Percentiles rank a stretch among this genome's conserved stretches.
Evolutionary conservation across 495 filamentous ascomycete genomes (phyloP).

Genomic region (Oleoguttula mirabilis): DNA sequence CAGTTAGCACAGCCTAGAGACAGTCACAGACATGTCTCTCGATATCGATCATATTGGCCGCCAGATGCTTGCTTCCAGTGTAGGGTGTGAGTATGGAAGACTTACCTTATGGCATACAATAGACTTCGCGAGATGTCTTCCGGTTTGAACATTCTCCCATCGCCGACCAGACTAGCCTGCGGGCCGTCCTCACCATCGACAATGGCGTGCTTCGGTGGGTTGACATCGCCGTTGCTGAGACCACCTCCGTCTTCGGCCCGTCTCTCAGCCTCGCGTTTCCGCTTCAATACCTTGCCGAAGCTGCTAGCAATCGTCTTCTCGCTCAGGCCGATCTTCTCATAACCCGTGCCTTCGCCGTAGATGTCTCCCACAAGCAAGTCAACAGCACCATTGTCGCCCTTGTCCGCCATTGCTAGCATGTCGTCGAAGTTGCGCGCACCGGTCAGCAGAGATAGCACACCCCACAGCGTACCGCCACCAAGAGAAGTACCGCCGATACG

Average conservation of each 20-base stretch:
- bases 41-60: constrained; percentile 13
- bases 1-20: too few species aligned
- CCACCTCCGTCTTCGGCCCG: constrained; percentile 67
- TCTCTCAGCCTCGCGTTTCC: constrained; percentile 64
- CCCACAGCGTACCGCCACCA: constrained; percentile 93
- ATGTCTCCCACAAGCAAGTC: constrained; percentile 98
- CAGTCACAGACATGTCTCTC: constrained; percentile 10
- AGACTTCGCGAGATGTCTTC: constrained; percentile 61
- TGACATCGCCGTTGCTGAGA: constrained; percentile 40
- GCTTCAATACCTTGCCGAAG: constrained; percentile 89
- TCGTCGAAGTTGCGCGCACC: constrained; percentile 86
- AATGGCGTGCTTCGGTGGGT: constrained; percentile 2
- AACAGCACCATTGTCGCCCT: constrained; percentile 80
- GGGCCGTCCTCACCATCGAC: constrained; percentile 7
- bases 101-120: constrained; percentile 67
- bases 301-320: constrained; percentile 87
- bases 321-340: constrained; percentile 87
- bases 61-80: too few species aligned
- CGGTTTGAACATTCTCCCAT: constrained; percentile 38
- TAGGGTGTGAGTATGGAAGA: too few species aligned
- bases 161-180: constrained; percentile 4
- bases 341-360: constrained; percentile 89
- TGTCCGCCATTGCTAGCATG: constrained; percentile 88
- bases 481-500: constrained; percentile 91
- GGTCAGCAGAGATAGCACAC: constrained; percentile 77